Base-by-base conservation (phyloP, 2,329 filamentous ascomycete genomes). In the Fusarium paranaense region DNA sequence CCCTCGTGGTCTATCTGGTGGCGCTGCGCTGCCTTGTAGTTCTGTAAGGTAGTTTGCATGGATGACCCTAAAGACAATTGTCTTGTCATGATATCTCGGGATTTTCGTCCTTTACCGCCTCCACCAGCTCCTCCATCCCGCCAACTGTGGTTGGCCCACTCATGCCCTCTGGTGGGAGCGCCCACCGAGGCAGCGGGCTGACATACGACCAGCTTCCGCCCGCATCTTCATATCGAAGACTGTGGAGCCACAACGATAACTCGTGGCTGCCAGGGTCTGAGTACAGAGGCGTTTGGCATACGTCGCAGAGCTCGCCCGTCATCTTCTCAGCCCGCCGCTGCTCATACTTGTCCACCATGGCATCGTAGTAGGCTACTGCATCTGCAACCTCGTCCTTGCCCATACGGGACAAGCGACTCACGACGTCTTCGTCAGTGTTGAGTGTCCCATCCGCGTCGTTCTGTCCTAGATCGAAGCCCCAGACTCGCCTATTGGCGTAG, bases 401-500 rank as follows among this genome's bases (percentile, higher is more conserved):
- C 95, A 99, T 98, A 35, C 92, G 90, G 35, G 92, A 91, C 5
- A 99, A 89, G 2, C 95, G 90, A 22, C 91, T 92, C 81, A 99
- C 95, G 76, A 99, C 93, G 80, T 97, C 95, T 69, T 97, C 94
- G 81, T 99, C 97, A 47, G 92, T 91, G 66, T 95, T 92, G 30
- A 89, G 89, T 22, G 87, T 87, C 4, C 89, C 91, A 59, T 96
- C 92, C 16, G 87, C 85, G 71, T 92, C 90, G 64, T 89, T 86
- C 63, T 84, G 89, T 18, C 94, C 97, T 0, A 99, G 90, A 11
- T 92, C 89, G 1, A 92, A 87, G 0, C 97, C 97, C 87, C 97
- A 99, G 13, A 99, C 97, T 66, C 92, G 91, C 80, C 94, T 92
- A 81, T 99, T 99, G 78, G 94, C 95, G 82, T 99, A 99, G 77